These are phyloP conservation scores for Cryoendolithus antarcticus DNA, from an alignment of 2,329 filamentous ascomycete genomes.

Conservation along the genomic window DNA sequence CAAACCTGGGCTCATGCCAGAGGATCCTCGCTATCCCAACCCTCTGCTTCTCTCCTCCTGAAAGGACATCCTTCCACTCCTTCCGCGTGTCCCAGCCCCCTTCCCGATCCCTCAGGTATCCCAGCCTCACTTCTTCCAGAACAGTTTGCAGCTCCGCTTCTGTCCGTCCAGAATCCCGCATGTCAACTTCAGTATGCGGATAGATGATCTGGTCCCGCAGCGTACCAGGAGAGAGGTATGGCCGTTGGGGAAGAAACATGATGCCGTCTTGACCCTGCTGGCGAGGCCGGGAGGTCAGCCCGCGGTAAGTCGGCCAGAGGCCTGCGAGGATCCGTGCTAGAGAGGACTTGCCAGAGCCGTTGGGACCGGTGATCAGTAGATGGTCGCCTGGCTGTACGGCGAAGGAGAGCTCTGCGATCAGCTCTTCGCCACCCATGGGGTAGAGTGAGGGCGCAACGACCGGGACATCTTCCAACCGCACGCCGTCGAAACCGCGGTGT, in stretches of 20 bases:
- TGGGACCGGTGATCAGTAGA: slow-evolving; percentile 84
- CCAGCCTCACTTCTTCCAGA: slow-evolving; percentile 71
- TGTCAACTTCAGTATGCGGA: slow-evolving; percentile 86
- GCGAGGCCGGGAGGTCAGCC: slow-evolving; percentile 78
- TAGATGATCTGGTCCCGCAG: slow-evolving; percentile 96
- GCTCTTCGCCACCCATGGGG: slow-evolving; percentile 81
- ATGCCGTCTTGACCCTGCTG: slow-evolving; percentile 63
- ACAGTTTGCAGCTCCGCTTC: slow-evolving; percentile 68
- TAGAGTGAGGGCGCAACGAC: slow-evolving; percentile 80
- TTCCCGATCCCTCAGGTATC: slow-evolving; percentile 82
- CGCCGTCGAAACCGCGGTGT: slow-evolving; percentile 88
- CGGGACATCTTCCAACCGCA: slow-evolving; percentile 85
- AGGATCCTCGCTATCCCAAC: slow-evolving; percentile 82
- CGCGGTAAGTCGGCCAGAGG: slow-evolving; percentile 91
- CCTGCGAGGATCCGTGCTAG: slow-evolving; percentile 81
- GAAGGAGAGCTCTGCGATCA: slow-evolving; percentile 78
- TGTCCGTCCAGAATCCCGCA: slow-evolving; percentile 66
- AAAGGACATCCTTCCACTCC: slow-evolving; percentile 98
- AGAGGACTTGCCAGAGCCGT: slow-evolving; percentile 86
- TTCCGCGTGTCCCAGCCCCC: slow-evolving; percentile 95
- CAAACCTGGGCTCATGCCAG: slow-evolving; percentile 91
- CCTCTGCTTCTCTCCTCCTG: slow-evolving; percentile 91
- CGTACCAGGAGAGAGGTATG: slow-evolving; percentile 84
- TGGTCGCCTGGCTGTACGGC: slow-evolving; percentile 86
- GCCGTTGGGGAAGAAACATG: slow-evolving; percentile 94